Conservation (phyloP, 495 filamentous ascomycete species). For the Cercophora scortea region DNA sequence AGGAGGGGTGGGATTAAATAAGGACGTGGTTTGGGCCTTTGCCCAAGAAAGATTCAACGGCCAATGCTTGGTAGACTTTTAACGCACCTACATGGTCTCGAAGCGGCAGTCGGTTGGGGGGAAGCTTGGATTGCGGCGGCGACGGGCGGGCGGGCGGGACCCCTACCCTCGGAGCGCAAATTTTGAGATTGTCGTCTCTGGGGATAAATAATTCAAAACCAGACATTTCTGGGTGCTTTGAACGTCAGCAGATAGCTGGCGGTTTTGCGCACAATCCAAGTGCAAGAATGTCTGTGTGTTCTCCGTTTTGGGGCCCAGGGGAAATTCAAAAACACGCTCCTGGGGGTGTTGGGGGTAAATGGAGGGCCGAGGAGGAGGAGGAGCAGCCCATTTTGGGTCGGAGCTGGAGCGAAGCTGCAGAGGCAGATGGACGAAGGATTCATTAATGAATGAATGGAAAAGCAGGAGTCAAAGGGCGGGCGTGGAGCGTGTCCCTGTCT, state of each 20-base stretch:
- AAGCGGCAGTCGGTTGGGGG: background rate
- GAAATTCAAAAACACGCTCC: constrained; percentile 9
- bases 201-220: constrained; percentile 18
- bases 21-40: too few relatives aligned
- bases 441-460: too few relatives aligned
- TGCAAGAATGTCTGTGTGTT: constrained; percentile 22
- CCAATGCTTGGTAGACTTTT: background rate
- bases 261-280: constrained; percentile 20
- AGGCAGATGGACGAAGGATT: too few relatives aligned
- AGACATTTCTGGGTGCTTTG: constrained; percentile 10
- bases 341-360: constrained; percentile 11
- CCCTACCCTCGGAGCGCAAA: constrained; percentile 24
- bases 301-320: constrained; percentile 2
- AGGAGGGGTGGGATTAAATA: too few relatives aligned
- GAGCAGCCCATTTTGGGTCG: constrained; percentile 19
- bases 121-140: constrained; percentile 10
- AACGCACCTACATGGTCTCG: too few relatives aligned
- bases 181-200: constrained; percentile 1
- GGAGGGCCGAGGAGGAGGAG: constrained; percentile 16
- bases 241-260: constrained; percentile 13
- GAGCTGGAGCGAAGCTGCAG: constrained; percentile 11
- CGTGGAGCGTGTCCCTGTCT: constrained; percentile 9
- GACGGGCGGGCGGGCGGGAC: constrained; percentile 16
- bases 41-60: too few relatives aligned
- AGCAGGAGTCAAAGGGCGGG: too few relatives aligned